Base-by-base conservation (phyloP, 176 grass and related monocot genomes). In the Alopecurus myosuroides region DNA sequence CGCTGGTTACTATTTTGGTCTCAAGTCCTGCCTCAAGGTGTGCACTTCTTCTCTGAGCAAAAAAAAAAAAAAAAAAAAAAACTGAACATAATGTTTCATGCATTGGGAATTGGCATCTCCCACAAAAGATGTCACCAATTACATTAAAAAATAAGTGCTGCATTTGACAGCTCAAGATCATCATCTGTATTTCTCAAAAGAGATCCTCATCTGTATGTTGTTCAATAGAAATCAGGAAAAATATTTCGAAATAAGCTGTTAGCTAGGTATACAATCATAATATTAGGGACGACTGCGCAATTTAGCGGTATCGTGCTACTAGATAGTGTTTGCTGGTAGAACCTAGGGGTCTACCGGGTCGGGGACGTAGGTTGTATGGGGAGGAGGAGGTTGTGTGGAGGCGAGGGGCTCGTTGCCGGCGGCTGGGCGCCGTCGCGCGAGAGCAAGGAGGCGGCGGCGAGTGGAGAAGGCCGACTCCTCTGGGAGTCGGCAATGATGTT, bases 11-110 rank as follows among this genome's bases (percentile, higher is more conserved):
- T 88, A 77, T 86, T 77, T 82, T 98, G 84, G 76, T 83, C 72
- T 72, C 85, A 84, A 94, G 57, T 95, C 91, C 96, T 48, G 91
- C 96, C 86, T 88, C 96, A 66, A 98, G 96, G 96, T 98, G 79
- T 95, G 84, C 91, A 92, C 33, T 51, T 89, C 65, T 85, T 69
- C 34, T 31, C 22, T n/a, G 41, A 75, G 70, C 26, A 84, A 74
- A 80, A 26, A 70, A 36, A 23, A 36, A 67, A 19, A 48, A 17
- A 44, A 55, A 23, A 53, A 9, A 40, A 40, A 40, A 40, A 40
- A 40, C 7, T 40, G 55, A 80, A 68, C 81, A 67, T 81, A 86
- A 42, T 68, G 74, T 80, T 48, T 29, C 57, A 45, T 79, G 28
- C 28, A 68, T 90, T 74, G 66, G 29, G n/a, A 79, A 53, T 82